Base-by-base conservation (phyloP, 192 early-diverging fungal species). In the Entomortierella parvispora region DNA sequence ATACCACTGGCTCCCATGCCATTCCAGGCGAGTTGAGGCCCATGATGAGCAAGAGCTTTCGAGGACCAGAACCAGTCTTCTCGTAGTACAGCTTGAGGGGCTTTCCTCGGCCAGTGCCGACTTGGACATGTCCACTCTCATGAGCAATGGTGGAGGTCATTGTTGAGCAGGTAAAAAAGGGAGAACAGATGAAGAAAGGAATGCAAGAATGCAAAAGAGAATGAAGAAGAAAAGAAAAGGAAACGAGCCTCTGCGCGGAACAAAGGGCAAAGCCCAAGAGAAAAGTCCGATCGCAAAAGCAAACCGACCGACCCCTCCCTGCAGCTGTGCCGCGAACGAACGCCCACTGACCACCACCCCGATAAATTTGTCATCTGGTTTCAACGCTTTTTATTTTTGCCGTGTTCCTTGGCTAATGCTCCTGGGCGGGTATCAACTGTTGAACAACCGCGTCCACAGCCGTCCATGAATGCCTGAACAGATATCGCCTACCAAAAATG, bases 381-480 rank as follows among this genome's bases (percentile, higher is more conserved):
- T n/a, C n/a, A n/a, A n/a, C n/a, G n/a, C n/a, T n/a, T n/a, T n/a
- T n/a, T n/a, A n/a, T n/a, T n/a, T n/a, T n/a, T n/a, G n/a, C n/a
- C n/a, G n/a, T n/a, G n/a, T n/a, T n/a, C n/a, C n/a, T n/a, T n/a
- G n/a, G n/a, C n/a, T n/a, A n/a, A n/a, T n/a, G n/a, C n/a, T n/a
- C n/a, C n/a, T n/a, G n/a, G n/a, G n/a, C n/a, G n/a, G n/a, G n/a
- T n/a, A n/a, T 49, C 22, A 93, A 69, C 92, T 93, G 65, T 92
- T 93, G 71, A 93, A 93, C 28, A 93, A 80, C 37, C 91, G 78
- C 20, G 92, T 88, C 72, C 92, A 93, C 23, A 93, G 79, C 29
- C 90, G 85, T 68, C 92, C 92, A 68, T 93, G 92, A 80, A 91
- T 84, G 9, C 92, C 92, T 71, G 90, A 90, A 55, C 86, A 90